phyloP scores from a whole-genome alignment of 1,139 yeast species.

The Keqinozyma sinolaborantium region DNA sequence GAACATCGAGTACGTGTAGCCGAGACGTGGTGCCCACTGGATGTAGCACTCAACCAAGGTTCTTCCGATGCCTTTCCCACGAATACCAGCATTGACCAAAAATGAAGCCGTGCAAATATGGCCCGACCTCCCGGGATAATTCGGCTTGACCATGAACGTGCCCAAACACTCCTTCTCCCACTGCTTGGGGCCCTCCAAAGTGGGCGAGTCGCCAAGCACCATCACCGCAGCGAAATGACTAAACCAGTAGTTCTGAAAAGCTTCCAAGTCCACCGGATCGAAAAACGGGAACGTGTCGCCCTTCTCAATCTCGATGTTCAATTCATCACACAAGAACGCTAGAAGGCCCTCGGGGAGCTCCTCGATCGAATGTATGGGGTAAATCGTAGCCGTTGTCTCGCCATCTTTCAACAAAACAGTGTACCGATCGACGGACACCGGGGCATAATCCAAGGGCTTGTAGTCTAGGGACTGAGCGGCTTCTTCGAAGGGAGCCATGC shows the following conservation, averaged over 20 bases:
- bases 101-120: slow-evolving; percentile 93
- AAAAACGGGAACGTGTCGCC: slow-evolving; percentile 88
- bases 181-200: slow-evolving; percentile 56
- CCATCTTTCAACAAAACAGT: slow-evolving; percentile 84
- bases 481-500: background rate
- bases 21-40: slow-evolving; percentile 88
- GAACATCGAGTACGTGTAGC: slow-evolving; percentile 80
- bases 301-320: slow-evolving; percentile 85
- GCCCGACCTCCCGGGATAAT: slow-evolving; percentile 88
- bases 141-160: slow-evolving; percentile 76
- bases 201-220: slow-evolving; percentile 74
- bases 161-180: slow-evolving; percentile 94
- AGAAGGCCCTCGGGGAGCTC: slow-evolving; percentile 74
- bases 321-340: slow-evolving; percentile 84
- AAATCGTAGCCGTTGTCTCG: slow-evolving; percentile 87
- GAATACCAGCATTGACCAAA: slow-evolving; percentile 84
- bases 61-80: slow-evolving; percentile 91
- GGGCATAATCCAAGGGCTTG: slow-evolving; percentile 31
- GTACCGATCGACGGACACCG: slow-evolving; percentile 34
- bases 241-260: slow-evolving; percentile 84
- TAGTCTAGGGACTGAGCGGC: slow-evolving; percentile 24
- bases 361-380: slow-evolving; percentile 67
- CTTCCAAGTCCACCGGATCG: slow-evolving; percentile 68
- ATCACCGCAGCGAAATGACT: slow-evolving; percentile 80
- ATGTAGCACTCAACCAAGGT: slow-evolving; percentile 79